These are phyloP conservation scores for Calonectria fujianensis DNA, from an alignment of 2,329 filamentous ascomycete genomes.

Conservation along the genomic window DNA sequence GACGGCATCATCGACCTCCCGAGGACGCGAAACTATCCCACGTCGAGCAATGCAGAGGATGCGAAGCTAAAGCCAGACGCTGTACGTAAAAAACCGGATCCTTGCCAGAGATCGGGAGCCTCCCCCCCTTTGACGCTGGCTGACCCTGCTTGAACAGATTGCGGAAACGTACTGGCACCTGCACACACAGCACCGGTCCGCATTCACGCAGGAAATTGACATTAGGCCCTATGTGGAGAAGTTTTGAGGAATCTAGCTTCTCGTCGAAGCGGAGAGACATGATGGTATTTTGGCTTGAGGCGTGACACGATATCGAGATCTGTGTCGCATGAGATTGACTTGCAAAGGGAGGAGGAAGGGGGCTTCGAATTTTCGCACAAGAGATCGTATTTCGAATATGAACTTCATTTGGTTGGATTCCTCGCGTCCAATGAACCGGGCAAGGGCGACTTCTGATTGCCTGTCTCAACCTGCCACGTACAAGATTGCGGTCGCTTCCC, in stretches of 20 bases:
- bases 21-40: conserved; percentile 72
- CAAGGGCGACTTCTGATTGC: not conserved
- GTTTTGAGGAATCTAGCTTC: conserved; percentile 71
- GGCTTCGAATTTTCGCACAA: conserved; percentile 7
- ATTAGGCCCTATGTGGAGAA: conserved; percentile 89
- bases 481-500: not conserved
- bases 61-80: conserved; percentile 84
- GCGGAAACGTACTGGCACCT: conserved; percentile 90
- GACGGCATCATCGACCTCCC: conserved; percentile 92
- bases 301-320: not conserved
- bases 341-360: not conserved
- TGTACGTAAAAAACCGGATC: conserved; percentile 69
- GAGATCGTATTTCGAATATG: not conserved
- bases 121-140: not conserved
- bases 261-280: not conserved
- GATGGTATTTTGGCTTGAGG: not conserved
- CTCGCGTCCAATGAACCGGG: not conserved
- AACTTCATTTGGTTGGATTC: conserved; percentile 20
- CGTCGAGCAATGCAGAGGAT: conserved; percentile 69
- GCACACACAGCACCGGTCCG: conserved; percentile 86
- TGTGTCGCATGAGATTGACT: conserved; percentile 11
- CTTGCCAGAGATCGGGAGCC: no score
- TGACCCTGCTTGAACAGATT: conserved; percentile 73
- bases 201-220: conserved; percentile 89
- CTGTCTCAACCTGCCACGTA: not conserved